Evolutionary conservation across 768 basidiomycete species (phyloP).

Genomic region (Piloderma croceum): DNA sequence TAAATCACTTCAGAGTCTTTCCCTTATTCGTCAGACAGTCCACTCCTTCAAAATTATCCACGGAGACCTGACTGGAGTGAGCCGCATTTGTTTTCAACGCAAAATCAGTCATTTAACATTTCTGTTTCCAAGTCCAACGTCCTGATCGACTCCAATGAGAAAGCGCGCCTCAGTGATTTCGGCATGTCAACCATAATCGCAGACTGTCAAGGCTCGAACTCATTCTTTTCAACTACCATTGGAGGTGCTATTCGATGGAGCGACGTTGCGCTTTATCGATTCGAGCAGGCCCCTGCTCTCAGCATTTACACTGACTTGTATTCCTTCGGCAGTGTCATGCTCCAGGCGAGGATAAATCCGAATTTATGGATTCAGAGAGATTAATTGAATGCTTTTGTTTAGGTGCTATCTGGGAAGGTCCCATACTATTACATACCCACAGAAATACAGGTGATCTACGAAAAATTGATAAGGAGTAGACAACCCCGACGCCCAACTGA

Average conservation of each 20-base stretch:
- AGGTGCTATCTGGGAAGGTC: too few relatives aligned
- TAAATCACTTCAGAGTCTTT: not conserved
- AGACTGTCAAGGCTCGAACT: slow-evolving; percentile 4
- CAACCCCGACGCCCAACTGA: too few relatives aligned
- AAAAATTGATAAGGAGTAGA: too few relatives aligned
- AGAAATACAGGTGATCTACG: too few relatives aligned
- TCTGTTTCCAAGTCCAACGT: slow-evolving; percentile 1
- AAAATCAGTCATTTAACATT: not conserved
- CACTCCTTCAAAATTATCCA: slow-evolving; percentile 6
- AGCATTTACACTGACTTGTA: slow-evolving; percentile 7
- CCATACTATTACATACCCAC: too few relatives aligned
- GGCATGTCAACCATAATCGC: not conserved
- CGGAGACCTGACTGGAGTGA: slow-evolving; percentile 6
- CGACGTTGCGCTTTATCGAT: slow-evolving; percentile 4
- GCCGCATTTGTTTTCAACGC: too few relatives aligned
- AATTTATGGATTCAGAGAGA: too few relatives aligned
- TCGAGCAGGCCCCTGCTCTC: not conserved
- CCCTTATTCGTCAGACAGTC: slow-evolving; percentile 2
- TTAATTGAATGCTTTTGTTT: too few relatives aligned
- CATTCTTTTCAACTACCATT: too few relatives aligned
- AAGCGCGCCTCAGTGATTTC: slow-evolving; percentile 3
- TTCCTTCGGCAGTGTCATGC: slow-evolving; percentile 11
- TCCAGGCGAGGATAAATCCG: slow-evolving; percentile 10
- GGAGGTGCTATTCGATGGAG: slow-evolving; percentile 12
- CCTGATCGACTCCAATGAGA: slow-evolving; percentile 1